Evolutionary conservation across 768 basidiomycete genomes (phyloP).

Genomic region (Dentipellis fragilis): DNA sequence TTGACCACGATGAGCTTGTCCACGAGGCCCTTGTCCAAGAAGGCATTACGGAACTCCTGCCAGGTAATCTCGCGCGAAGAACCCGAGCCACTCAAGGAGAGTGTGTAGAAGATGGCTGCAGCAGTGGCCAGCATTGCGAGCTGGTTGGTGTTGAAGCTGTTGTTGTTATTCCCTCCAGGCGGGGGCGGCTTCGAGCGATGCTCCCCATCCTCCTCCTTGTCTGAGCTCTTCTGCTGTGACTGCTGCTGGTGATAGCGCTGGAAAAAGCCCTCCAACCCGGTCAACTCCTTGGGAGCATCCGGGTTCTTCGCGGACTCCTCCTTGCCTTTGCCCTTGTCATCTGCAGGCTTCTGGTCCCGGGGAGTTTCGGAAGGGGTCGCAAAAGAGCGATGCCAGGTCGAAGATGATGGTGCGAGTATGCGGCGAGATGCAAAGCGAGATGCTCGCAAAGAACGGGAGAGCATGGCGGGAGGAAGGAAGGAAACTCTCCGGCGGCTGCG

Average conservation of each 20-base stretch:
- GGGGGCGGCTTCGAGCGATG: slow-evolving; percentile 40
- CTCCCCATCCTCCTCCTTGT: slow-evolving; percentile 22
- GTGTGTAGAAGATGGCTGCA: slow-evolving; percentile 56
- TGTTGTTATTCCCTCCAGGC: slow-evolving; percentile 31
- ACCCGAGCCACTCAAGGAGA: slow-evolving; percentile 35
- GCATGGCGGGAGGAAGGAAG: slow-evolving; percentile 6
- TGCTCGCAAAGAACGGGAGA: slow-evolving; percentile 8
- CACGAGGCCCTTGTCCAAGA: slow-evolving; percentile 93
- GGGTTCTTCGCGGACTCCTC: slow-evolving; percentile 7
- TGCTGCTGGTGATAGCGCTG: slow-evolving; percentile 16
- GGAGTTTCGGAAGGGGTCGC: slow-evolving; percentile 9
- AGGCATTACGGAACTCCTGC: slow-evolving; percentile 97
- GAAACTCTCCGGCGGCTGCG: neutral
- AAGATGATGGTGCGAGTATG: neutral
- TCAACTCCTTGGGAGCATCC: slow-evolving; percentile 14
- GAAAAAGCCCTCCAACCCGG: slow-evolving; percentile 15
- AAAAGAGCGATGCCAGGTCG: slow-evolving; percentile 3
- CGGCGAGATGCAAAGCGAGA: slow-evolving; percentile 11
- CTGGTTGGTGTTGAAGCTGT: slow-evolving; percentile 45
- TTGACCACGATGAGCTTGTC: slow-evolving; percentile 91
- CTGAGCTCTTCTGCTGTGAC: slow-evolving; percentile 8
- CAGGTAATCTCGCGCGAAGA: slow-evolving; percentile 90
- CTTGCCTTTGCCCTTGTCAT: slow-evolving; percentile 4
- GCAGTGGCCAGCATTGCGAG: slow-evolving; percentile 47
- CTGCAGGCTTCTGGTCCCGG: neutral